Base-by-base conservation (phyloP, 1,284 basidiomycete species). In the Takashimella tepidaria region DNA sequence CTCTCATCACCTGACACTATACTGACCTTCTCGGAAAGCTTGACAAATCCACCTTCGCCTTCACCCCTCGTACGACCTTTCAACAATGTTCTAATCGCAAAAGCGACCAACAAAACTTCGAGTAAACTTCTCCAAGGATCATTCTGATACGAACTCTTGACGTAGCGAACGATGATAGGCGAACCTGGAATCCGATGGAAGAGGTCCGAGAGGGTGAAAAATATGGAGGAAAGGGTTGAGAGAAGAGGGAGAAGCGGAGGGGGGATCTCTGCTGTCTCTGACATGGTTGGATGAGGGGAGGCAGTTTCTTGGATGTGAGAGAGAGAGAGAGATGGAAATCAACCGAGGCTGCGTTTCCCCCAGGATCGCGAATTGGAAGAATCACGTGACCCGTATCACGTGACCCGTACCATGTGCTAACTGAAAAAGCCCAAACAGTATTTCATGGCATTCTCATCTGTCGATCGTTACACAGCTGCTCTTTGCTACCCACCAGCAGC, bases 121-220 rank as follows among this genome's bases (percentile, higher is more conserved):
- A 98, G 83, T 5, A 98, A 66, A 0, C 91, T 92, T 52, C 96
- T 82, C 43, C 89, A 89, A 1, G 96, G 95, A 74, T 93, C 91
- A 72, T 93, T 86, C 86, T 55, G 92, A 87, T 71, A 92, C 83
- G 75, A 78, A 41, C 73, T 76, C 75, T 84, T 86, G 76, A 96
- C 88, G 76, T 97, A 97, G 65, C 92, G 88, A 53, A 88, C 82
- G 59, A 96, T 76, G 67, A 97, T 90, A 8, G 88, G 84, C 16
- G 90, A 93, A 49, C 93, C 92, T 3, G 92, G 93, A 25, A 96
- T 77, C 53, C 68, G 61, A 42, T 72, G 62, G 57, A 78, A 69
- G n/a, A 58, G 41, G 22, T 58, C 37, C 22, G 59, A 53, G 11
- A 71, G 37, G 25, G 57, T 60, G 41, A 59, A 46, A 46, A 72